Percentiles rank a stretch among this genome's conserved stretches.
Evolutionary conservation across 768 basidiomycete species (phyloP).

Genomic region (Podaxis sp.): DNA sequence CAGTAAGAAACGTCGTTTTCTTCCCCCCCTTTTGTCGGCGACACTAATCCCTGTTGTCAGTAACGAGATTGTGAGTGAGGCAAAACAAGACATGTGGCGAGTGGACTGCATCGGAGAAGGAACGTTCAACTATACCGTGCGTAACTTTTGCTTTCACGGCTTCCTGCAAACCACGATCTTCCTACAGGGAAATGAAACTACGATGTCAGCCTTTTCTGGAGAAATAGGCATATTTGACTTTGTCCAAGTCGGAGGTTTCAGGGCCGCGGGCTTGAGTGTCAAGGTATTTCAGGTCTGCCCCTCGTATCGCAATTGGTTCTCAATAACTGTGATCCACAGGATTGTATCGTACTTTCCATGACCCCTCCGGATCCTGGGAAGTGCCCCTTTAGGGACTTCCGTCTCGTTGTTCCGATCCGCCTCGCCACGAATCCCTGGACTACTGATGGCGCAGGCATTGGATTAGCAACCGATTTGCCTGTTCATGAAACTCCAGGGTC

Average conservation of each 20-base stretch:
- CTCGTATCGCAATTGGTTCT: not conserved
- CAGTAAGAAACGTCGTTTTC: slow-evolving; percentile 32
- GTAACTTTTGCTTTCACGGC: slow-evolving; percentile 22
- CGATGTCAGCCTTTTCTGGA: slow-evolving; percentile 62
- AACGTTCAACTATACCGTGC: slow-evolving; percentile 54
- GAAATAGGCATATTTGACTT: slow-evolving; percentile 52
- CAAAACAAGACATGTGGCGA: slow-evolving; percentile 74
- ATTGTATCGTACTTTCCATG: slow-evolving; percentile 63
- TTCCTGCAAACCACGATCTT: not conserved
- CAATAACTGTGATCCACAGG: slow-evolving; percentile 36
- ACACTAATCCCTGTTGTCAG: slow-evolving; percentile 27
- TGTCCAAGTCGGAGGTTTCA: slow-evolving; percentile 62
- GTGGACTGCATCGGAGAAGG: slow-evolving; percentile 65
- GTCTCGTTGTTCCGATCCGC: slow-evolving; percentile 61
- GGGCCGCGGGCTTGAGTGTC: slow-evolving; percentile 60
- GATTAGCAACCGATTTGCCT: not conserved
- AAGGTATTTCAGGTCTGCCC: slow-evolving; percentile 41
- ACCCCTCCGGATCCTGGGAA: slow-evolving; percentile 55
- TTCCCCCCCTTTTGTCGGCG: not conserved
- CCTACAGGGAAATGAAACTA: slow-evolving; percentile 59
- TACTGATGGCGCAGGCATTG: slow-evolving; percentile 37
- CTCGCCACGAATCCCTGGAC: slow-evolving; percentile 64
- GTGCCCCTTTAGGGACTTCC: slow-evolving; percentile 57
- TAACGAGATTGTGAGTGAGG: slow-evolving; percentile 44
- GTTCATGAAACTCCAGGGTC: slow-evolving; percentile 2